Conservation (phyloP, 352 stramenopile genomes). For the Albugo laibachii region DNA sequence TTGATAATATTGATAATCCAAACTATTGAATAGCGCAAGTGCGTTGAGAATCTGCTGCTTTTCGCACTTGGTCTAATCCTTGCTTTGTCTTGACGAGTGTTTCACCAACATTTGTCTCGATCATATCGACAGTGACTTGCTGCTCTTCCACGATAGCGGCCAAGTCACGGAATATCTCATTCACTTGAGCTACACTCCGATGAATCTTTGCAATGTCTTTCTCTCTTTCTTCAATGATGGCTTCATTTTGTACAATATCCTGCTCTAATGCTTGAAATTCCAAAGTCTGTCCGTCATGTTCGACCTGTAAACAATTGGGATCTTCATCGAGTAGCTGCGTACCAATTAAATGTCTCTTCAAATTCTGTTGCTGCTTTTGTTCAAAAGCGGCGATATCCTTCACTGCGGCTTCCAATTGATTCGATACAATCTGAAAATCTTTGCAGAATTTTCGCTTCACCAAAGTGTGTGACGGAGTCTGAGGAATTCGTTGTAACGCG, state of each 20-base stretch:
- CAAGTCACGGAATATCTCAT: constrained; percentile 81
- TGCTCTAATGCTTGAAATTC: constrained; percentile 67
- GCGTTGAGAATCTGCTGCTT: constrained; percentile 60
- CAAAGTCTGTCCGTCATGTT: constrained; percentile 53
- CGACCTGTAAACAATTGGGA: constrained; percentile 17
- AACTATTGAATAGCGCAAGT: constrained; percentile 47
- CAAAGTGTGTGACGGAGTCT: constrained; percentile 35
- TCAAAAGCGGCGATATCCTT: constrained; percentile 40
- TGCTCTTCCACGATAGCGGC: constrained; percentile 72
- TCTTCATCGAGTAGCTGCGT: too few relatives aligned
- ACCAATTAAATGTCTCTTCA: not conserved
- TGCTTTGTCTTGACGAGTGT: constrained; percentile 70
- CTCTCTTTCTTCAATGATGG: constrained; percentile 76
- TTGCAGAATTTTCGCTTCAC: constrained; percentile 67
- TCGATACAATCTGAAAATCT: constrained; percentile 63
- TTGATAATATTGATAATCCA: not conserved
- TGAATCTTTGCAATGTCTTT: constrained; percentile 77
- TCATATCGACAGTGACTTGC: constrained; percentile 68
- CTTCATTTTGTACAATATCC: constrained; percentile 76
- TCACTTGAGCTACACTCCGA: constrained; percentile 75
- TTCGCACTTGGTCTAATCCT: constrained; percentile 65
- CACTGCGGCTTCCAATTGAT: constrained; percentile 42
- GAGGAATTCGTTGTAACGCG: constrained; percentile 26
- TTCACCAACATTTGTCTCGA: constrained; percentile 69
- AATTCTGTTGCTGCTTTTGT: constrained; percentile 28